Conservation (phyloP, 371 early-diverging fungal genomes). For the Mucor plumbeus region DNA sequence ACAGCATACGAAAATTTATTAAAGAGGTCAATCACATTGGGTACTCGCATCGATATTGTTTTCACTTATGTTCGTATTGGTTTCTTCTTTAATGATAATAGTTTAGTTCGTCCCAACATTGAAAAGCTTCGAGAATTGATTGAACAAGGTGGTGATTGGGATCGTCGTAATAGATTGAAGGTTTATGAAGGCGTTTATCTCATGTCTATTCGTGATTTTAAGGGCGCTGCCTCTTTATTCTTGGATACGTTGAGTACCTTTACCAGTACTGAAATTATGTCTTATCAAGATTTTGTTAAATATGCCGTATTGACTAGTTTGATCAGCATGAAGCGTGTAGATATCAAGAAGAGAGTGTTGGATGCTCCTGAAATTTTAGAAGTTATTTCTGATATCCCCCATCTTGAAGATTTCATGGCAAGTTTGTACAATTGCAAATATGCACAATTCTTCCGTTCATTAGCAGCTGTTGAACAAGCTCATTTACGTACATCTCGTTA, state of each 20-base stretch:
- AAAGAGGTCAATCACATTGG: conserved; percentile 89
- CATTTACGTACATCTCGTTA: conserved; percentile 65
- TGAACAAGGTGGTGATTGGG: conserved; percentile 99
- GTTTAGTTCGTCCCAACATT: conserved; percentile 80
- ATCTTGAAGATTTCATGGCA: conserved; percentile 82
- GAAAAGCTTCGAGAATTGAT: conserved; percentile 86
- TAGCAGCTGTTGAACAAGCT: conserved; percentile 58
- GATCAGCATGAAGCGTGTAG: conserved; percentile 89
- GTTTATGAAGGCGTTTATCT: conserved; percentile 96
- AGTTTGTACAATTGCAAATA: conserved; percentile 96
- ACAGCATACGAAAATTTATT: conserved; percentile 80
- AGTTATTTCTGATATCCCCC: conserved; percentile 88
- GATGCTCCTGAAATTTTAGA: conserved; percentile 97
- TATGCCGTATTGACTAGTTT: conserved; percentile 93
- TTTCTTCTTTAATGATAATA: conserved; percentile 90
- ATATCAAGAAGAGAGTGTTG: conserved; percentile 89
- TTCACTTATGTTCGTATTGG: conserved; percentile 93
- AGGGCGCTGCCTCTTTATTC: conserved; percentile 88
- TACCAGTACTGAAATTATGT: conserved; percentile 96
- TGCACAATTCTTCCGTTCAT: conserved; percentile 84
- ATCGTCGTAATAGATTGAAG: conserved; percentile 98
- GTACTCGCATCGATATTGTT: conserved; percentile 90
- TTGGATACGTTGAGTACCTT: conserved; percentile 97
- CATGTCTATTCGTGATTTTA: conserved; percentile 95
- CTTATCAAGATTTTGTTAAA: conserved; percentile 96